Evolutionary conservation across 2,329 filamentous ascomycete genomes (phyloP).

Genomic region (Xylariales sp.): DNA sequence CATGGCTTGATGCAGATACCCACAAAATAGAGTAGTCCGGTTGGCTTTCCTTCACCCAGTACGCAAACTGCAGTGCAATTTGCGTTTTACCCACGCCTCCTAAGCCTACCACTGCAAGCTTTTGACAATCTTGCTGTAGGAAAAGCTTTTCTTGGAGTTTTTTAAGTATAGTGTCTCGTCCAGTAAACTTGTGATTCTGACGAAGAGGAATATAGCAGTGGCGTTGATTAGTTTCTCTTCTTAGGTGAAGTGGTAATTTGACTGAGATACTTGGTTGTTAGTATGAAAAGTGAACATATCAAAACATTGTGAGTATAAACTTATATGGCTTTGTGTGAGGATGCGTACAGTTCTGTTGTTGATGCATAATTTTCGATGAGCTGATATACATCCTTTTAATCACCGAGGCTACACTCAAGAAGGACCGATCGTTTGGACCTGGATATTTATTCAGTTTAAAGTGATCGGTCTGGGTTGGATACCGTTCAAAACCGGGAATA

Average conservation of each 20-base stretch:
- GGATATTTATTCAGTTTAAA: too few relatives aligned
- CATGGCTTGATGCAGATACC: constrained; percentile 33
- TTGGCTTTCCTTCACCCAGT: constrained; percentile 27
- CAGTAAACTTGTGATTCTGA: neutral
- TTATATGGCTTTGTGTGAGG: too few relatives aligned
- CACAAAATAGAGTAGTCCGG: constrained; percentile 37
- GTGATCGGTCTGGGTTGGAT: too few relatives aligned
- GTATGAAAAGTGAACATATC: too few relatives aligned
- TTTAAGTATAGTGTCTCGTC: neutral
- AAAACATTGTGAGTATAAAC: too few relatives aligned
- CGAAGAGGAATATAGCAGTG: neutral
- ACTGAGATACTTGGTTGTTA: too few relatives aligned
- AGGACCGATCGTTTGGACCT: too few relatives aligned
- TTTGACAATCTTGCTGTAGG: constrained; percentile 7
- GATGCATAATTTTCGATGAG: too few relatives aligned
- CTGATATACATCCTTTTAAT: too few relatives aligned
- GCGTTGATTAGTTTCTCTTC: neutral
- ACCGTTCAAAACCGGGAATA: too few relatives aligned
- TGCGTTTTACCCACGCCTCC: constrained; percentile 37
- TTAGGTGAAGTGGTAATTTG: neutral
- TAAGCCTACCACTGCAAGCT: constrained; percentile 26
- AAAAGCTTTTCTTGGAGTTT: neutral
- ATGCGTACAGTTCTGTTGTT: too few relatives aligned
- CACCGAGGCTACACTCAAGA: too few relatives aligned
- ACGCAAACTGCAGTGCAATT: constrained; percentile 32